Base-by-base conservation (phyloP, 441 rosid species). In the Monsonia emarginata region DNA sequence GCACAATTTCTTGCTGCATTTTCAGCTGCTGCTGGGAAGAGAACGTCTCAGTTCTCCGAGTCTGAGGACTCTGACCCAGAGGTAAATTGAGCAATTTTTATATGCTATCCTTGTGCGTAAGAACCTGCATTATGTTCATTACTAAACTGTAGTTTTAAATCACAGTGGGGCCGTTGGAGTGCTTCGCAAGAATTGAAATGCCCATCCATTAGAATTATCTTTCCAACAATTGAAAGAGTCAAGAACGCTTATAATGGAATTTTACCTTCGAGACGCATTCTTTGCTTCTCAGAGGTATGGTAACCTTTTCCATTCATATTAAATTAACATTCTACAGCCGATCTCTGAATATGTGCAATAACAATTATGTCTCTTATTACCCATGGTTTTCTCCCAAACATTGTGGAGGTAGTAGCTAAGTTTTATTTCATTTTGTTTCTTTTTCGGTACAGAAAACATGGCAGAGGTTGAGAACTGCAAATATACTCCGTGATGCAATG, bases 31-130 rank as follows among this genome's bases (percentile, higher is more conserved):
- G 77, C 82, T 11, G 96, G 98, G 73, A 88, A 93, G 78, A 88
- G 78, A 78, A 83, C 86, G 19, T 30, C 68, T 48, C 81, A 68
- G 68, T 54, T 67, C 56, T 80, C 81, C 46, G 95, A 90, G 63
- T 90, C 96, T 44, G 90, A 93, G 75, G 97, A 93, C 78, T 90
- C 98, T 75, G 96, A 93, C 82, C 96, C 98, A 34, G 96, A 87
- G 95, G 98, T 90, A 81, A 68, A 44, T 50, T 31, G 32, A 38
- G 46, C 58, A 57, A 40, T 28, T 25, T 1, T 36, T 19, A 36
- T 19, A 64, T 79, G 64, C 62, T 42, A 40, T 60, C 7, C 40
- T 30, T 30, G 7, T 57, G 66, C 16, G 48, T 62, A 57, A 65
- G n/a, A 57, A 36, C 28, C 18, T 63, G 67, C 36, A 61, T 38